Percentiles rank a stretch among this genome's conserved stretches.
phyloP scores from a whole-genome alignment of 257 asterid genomes.

The Nicotiana noctiflora region DNA sequence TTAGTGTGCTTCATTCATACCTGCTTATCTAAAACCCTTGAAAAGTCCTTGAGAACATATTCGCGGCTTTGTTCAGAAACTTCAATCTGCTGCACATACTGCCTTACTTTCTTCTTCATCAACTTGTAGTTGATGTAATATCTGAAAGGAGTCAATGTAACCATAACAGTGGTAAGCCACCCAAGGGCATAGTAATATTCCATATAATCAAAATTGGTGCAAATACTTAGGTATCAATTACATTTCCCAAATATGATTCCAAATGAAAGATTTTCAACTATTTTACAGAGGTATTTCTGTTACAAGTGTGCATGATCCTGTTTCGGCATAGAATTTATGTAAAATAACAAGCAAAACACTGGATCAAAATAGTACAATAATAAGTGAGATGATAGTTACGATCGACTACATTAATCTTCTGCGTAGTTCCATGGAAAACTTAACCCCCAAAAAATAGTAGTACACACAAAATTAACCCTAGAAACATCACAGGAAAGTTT shows the following conservation, averaged over 20 bases:
- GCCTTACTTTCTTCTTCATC: conserved; percentile 86
- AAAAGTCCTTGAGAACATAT: conserved; percentile 84
- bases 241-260: not conserved
- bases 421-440: not conserved
- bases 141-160: conserved; percentile 28
- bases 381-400: not conserved
- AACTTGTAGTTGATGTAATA: conserved; percentile 93
- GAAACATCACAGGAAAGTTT: not conserved
- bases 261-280: not conserved
- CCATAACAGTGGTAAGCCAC: not conserved
- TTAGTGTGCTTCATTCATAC: conserved; percentile 15
- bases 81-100: conserved; percentile 65
- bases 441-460: not conserved
- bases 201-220: too few relatives aligned
- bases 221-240: not conserved
- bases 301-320: not conserved
- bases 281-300: not conserved
- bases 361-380: not conserved
- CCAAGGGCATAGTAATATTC: not conserved
- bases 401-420: not conserved
- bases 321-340: not conserved
- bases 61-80: conserved; percentile 55
- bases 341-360: not conserved
- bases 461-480: not conserved
- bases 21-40: conserved; percentile 86